phyloP scores from a whole-genome alignment of 2,329 filamentous ascomycete genomes.

The Alternaria tenuissima region DNA sequence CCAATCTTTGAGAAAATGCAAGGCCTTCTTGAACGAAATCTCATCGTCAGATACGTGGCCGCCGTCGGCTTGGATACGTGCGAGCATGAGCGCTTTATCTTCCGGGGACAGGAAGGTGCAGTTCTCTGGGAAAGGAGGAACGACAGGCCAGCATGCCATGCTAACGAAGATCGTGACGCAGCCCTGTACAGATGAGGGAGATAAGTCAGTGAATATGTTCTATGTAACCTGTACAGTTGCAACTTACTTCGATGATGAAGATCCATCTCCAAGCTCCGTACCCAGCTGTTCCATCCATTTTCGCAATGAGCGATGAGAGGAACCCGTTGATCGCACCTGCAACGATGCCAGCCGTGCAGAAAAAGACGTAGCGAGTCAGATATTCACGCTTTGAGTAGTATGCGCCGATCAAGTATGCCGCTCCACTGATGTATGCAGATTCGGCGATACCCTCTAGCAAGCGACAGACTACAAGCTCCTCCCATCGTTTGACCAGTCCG shows the following conservation, averaged over 20 bases:
- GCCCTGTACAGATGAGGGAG: constrained; percentile 49
- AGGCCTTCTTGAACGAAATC: constrained; percentile 57
- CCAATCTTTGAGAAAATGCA: constrained; percentile 58
- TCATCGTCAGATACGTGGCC: constrained; percentile 56
- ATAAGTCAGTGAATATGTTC: no score
- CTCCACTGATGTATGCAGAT: constrained; percentile 39
- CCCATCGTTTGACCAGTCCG: constrained; percentile 39
- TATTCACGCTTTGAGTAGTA: constrained; percentile 63
- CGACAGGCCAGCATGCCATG: constrained; percentile 56
- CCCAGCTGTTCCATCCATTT: constrained; percentile 37
- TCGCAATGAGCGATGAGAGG: constrained; percentile 55
- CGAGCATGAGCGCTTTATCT: constrained; percentile 61
- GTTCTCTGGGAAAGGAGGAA: constrained; percentile 59
- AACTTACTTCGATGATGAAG: constrained; percentile 60
- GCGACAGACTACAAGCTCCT: constrained; percentile 40
- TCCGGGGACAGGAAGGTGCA: constrained; percentile 61
- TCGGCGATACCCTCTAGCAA: constrained; percentile 44
- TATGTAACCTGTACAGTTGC: constrained; percentile 25
- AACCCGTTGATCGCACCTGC: constrained; percentile 66
- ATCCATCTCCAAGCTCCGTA: constrained; percentile 53
- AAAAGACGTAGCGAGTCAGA: constrained; percentile 61
- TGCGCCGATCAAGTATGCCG: constrained; percentile 42
- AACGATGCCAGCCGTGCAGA: constrained; percentile 61
- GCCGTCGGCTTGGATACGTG: constrained; percentile 59
- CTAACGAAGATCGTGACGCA: constrained; percentile 61